Evolutionary conservation across 257 asterid genomes (phyloP).

Genomic region (Solanum peruvianum): DNA sequence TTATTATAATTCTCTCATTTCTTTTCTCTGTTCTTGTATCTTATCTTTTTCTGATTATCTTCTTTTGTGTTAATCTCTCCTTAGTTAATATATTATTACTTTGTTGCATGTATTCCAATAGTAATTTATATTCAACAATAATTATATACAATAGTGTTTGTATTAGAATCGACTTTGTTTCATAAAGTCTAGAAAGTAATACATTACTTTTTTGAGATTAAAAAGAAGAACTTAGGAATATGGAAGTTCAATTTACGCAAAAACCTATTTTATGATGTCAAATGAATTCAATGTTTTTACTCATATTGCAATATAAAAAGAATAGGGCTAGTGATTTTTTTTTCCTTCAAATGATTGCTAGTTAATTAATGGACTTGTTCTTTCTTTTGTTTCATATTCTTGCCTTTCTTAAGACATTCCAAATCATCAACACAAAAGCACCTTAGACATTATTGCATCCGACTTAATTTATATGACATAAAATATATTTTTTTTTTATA

Average conservation of each 20-base stretch:
- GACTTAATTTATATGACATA: neutral
- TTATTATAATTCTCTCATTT: too few species aligned
- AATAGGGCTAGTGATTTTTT: neutral
- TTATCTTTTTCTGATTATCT: too few species aligned
- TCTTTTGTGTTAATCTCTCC: too few species aligned
- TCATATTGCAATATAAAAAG: neutral
- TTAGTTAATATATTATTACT: too few species aligned
- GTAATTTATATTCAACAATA: too few species aligned
- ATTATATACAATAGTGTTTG: too few species aligned
- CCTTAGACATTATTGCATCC: neutral
- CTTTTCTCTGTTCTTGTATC: too few species aligned
- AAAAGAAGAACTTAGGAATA: neutral
- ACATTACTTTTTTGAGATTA: neutral
- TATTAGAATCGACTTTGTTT: too few species aligned
- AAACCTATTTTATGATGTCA: neutral
- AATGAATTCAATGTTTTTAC: neutral
- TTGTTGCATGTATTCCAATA: too few species aligned
- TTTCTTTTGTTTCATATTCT: neutral
- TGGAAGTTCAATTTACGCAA: neutral
- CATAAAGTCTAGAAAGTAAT: neutral
- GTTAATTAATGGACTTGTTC: neutral
- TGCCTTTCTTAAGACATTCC: neutral
- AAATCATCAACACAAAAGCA: neutral
- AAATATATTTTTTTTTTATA: fast-evolving
- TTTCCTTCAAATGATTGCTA: neutral